Base-by-base conservation (phyloP, 352 stramenopile genomes). In the Phytophthora cactorum region DNA sequence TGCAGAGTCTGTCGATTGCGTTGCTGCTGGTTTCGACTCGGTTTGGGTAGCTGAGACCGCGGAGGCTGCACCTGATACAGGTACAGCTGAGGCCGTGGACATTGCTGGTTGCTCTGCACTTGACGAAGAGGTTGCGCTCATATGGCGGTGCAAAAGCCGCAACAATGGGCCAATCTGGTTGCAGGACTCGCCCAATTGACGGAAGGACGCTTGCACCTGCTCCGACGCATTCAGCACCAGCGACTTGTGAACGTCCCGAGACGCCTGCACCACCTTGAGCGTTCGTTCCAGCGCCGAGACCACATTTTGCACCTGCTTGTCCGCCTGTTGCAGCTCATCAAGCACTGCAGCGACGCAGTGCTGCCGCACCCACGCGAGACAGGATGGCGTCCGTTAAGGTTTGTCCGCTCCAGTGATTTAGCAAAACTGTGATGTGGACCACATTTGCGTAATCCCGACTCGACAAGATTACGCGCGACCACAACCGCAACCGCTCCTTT, bases 241-340 rank as follows among this genome's bases (percentile, higher is more conserved):
- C 51, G 64, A 62, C 52, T 59, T 55, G 34, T 72, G 64, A 17
- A 72, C 44, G 27, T 72, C 51, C 28, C 52, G 64, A n/a, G 64
- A 72, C 34, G 64, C 64, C 49, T 52, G 50, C 22, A 47, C 44
- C 12, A 72, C 64, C 47, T 72, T 63, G 25, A 68, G 50, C 58
- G 38, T 50, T 29, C 38, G 50, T 29, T 63, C 12, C 43, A 72
- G 36, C 17, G 61, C 64, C 1, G 53, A 25, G 22, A 72, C n/a
- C 57, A 59, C 64, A 32, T 53, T 17, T 39, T 59, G 38, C 28
- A 72, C 57, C 11, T 44, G 58, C 4, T 28, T 28, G 36, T 70
- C 34, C 4, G 47, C 15, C 50, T 52, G 12, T 4, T 39, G 10
- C 41, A 74, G 17, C 49, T 74, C 50, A 22, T 70, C 61, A 17